These are phyloP conservation scores for Streptanthus diversifolius DNA, from an alignment of 345 rosid genomes.

Conservation along the genomic window DNA sequence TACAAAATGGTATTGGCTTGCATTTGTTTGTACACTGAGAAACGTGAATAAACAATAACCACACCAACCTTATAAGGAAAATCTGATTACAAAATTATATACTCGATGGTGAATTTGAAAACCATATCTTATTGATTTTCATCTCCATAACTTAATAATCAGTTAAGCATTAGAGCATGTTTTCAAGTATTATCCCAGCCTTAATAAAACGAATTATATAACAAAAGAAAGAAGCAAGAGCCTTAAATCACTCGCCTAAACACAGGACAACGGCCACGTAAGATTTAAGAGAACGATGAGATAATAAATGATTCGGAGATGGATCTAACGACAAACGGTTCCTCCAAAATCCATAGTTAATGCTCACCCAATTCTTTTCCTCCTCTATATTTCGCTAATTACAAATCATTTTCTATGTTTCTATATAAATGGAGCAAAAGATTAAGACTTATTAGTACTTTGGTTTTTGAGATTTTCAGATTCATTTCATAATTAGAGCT, in stretches of 20 bases:
- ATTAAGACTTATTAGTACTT: neutral
- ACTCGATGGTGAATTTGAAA: too few relatives aligned
- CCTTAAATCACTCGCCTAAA: neutral
- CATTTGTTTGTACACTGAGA: too few relatives aligned
- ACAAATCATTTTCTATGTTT: neutral
- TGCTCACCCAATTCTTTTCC: neutral
- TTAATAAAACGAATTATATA: neutral
- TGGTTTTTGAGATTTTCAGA: neutral
- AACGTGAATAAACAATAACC: too few relatives aligned
- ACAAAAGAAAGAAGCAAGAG: neutral
- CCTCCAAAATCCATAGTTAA: neutral
- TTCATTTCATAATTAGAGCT: neutral
- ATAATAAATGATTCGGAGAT: neutral
- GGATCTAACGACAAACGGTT: conserved; percentile 2
- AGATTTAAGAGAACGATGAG: neutral
- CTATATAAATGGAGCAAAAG: neutral
- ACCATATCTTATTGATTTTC: neutral
- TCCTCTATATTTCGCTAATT: neutral
- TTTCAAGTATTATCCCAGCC: neutral
- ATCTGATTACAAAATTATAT: too few relatives aligned
- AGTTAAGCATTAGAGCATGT: neutral
- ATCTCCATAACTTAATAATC: neutral
- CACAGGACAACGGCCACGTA: neutral
- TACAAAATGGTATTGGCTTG: too few relatives aligned
- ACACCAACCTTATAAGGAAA: too few relatives aligned